Base-by-base conservation (phyloP, 371 early-diverging fungal genomes). In the Fennellomyces sp. region DNA sequence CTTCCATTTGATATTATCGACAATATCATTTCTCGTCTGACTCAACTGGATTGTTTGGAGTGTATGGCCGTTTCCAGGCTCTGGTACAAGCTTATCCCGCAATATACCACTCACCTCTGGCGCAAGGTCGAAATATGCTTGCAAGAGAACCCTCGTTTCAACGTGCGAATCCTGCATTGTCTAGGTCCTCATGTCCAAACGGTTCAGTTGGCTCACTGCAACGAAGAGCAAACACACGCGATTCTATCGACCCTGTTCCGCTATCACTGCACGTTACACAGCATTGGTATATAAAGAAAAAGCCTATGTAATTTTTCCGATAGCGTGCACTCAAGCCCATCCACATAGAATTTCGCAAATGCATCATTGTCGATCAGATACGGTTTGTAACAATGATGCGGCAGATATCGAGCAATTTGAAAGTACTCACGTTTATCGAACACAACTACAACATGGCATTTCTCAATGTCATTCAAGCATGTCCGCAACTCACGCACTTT, bases 371-470 rank as follows among this genome's bases (percentile, higher is more conserved):
- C 19, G 25, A 58, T n/a, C 58, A 58, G 27, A 25, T 36, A 12
- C 49, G 35, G 10, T 48, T 35, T 12, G 38, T 58, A 11, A 13
- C 25, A 7, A 31, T 27, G 23, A 45, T 59, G 47, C 58, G 56
- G 47, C 50, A 50, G 11, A 31, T 48, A 36, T 49, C 56, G 57
- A 66, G 51, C 13, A 52, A 49, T 21, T 28, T 61, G 5, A 52
- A 29, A 36, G 27, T 61, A 57, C 56, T 66, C 58, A 39, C 66
- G 52, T 53, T 60, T 51, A 23, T 48, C 61, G 27, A 57, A 35
- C 26, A 61, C 51, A 56, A 57, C 48, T 2, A 60, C 53, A 47
- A 60, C 59, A 41, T 66, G 52, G 39, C 56, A 41, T 25, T 54
- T 36, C 7, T 66, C 52, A 15, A 31, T 23, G 21, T 52, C 33